Percentiles rank a stretch among this genome's conserved stretches.
phyloP scores from a whole-genome alignment of 2,329 filamentous ascomycete species.

The Microcyclosporella mali region DNA sequence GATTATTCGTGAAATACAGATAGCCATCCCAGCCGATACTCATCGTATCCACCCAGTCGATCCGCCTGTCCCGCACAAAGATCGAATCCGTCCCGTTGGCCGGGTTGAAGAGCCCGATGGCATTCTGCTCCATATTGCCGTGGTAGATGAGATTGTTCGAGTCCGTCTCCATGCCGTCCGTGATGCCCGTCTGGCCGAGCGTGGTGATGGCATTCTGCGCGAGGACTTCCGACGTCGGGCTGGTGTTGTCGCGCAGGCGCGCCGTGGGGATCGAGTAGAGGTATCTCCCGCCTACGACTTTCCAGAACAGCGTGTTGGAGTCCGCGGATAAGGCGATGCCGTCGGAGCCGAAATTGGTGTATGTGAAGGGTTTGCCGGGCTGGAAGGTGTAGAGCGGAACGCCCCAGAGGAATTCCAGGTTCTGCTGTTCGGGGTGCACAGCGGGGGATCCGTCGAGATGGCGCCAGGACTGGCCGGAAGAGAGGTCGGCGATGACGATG shows the following conservation, averaged over 20 bases:
- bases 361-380: slow-evolving; percentile 33
- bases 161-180: slow-evolving; percentile 49
- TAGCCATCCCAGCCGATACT: slow-evolving; percentile 41
- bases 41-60: slow-evolving; percentile 47
- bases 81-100: slow-evolving; percentile 38
- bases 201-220: slow-evolving; percentile 40
- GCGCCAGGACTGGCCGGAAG: slow-evolving; percentile 44
- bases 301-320: slow-evolving; percentile 44
- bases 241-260: slow-evolving; percentile 35
- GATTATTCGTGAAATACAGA: slow-evolving; percentile 50
- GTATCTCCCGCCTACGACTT: slow-evolving; percentile 39
- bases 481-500: slow-evolving; percentile 47
- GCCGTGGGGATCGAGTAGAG: slow-evolving; percentile 43
- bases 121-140: slow-evolving; percentile 47
- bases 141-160: slow-evolving; percentile 45
- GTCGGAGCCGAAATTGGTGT: slow-evolving; percentile 43
- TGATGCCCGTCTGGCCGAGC: slow-evolving; percentile 45
- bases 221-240: slow-evolving; percentile 37
- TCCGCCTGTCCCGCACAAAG: slow-evolving; percentile 43
- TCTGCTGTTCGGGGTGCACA: slow-evolving; percentile 41
- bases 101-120: slow-evolving; percentile 43
- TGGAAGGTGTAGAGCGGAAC: slow-evolving; percentile 40
- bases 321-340: slow-evolving; percentile 48
- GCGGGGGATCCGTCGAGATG: slow-evolving; percentile 40
- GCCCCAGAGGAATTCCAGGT: slow-evolving; percentile 46